Evolutionary conservation across 2,329 filamentous ascomycete genomes (phyloP), one percentile per base, ranked within the genome.

Genomic region (Aphanocladium album): DNA sequence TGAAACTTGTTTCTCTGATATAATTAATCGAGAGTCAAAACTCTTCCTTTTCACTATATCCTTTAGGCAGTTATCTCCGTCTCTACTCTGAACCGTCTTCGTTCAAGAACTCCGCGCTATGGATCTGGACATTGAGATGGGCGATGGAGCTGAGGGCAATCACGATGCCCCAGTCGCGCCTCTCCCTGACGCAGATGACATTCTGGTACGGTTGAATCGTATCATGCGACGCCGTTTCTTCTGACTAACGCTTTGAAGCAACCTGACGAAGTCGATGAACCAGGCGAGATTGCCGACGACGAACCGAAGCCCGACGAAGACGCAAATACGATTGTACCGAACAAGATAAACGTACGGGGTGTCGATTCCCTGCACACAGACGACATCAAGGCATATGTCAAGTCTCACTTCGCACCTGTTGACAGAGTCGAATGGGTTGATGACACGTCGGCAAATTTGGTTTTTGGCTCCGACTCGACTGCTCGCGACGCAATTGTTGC

Each of bases 391-490:
- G 79, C 83, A 62, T 97, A 92, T 68, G 84, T 91, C 9, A 75
- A 79, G 52, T 82, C 90, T 64, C 84, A 95, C 72, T 91, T 83
- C 68, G 76, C 80, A 39, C 72, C 74, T 16, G 79, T 87, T 60
- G 78, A 83, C 60, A 82, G 84, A 63, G 80, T 97, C 64, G 92
- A 98, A 76, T 99, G 95, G 95, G 91, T 99, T 66, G 91, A 98
- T 72, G 95, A 99, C 73, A 87, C 85, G 7, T 93, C 91, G 0
- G 91, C 91, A 64, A 98, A 98, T 71, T 79, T 97, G 57, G 75
- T 96, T 57, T 98, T 95, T 76, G 78, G 76, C 43, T 80, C 80
- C 7, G 78, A 84, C 16, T 70, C 73, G 25, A 70, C 73, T 7
- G 84, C 84, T 1, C 75, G 78, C 19, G 79, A 83, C 51, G 86